Percentiles rank a stretch among this genome's conserved stretches.
Conservation (phyloP, 2,329 filamentous ascomycete species). For the Phyllosticta capitalensis region DNA sequence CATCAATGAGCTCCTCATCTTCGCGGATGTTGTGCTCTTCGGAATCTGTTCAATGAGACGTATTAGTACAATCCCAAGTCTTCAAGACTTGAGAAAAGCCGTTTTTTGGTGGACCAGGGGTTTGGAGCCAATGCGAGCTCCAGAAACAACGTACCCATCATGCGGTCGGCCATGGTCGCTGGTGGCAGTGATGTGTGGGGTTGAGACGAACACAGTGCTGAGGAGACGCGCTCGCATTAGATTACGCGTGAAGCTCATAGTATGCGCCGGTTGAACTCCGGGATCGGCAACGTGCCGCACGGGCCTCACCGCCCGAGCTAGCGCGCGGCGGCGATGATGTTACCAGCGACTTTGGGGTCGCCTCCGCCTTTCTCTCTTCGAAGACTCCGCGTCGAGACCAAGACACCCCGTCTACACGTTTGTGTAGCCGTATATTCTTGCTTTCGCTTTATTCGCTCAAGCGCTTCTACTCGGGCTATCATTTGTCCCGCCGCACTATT, state of each 20-base stretch:
- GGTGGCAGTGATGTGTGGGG: conserved; percentile 1
- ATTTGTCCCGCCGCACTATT: background rate
- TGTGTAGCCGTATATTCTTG: background rate
- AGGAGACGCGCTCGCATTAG: conserved; percentile 1
- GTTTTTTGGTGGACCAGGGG: background rate
- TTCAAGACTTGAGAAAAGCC: background rate
- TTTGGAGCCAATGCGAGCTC: background rate
- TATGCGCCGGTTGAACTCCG: background rate
- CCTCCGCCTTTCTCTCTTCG: conserved; percentile 1
- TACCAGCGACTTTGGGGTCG: background rate
- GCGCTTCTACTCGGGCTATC: background rate
- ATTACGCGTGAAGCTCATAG: background rate
- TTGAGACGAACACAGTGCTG: background rate
- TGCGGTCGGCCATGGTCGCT: conserved; percentile 27
- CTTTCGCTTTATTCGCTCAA: background rate
- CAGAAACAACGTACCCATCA: conserved; percentile 22
- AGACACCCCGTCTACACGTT: conserved; percentile 10
- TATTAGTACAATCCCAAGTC: background rate
- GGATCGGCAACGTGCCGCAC: background rate
- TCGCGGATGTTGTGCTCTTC: conserved; percentile 42
- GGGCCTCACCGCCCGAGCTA: background rate
- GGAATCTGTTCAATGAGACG: conserved; percentile 28
- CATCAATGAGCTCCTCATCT: conserved; percentile 62
- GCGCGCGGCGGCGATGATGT: conserved; percentile 1
- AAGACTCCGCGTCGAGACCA: conserved; percentile 14